Evolutionary conservation across 148 eudicot genomes (phyloP).

Genomic region (Rhododendron ovatum): DNA sequence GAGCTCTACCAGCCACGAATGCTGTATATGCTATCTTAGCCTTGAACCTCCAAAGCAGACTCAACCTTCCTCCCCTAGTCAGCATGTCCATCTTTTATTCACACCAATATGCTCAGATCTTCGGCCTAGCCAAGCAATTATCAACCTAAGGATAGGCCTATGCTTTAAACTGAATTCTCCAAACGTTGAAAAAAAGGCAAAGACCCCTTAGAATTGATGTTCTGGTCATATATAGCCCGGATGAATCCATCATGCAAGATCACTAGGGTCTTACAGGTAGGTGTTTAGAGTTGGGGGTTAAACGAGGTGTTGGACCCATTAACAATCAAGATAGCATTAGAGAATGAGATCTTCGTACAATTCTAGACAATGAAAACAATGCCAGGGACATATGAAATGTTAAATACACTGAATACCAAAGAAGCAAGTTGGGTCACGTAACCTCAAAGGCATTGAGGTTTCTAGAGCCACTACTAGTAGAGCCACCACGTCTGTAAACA

Average conservation of each 20-base stretch:
- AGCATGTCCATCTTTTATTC: background rate
- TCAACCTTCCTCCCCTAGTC: background rate
- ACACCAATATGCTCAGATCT: background rate
- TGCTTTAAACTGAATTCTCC: slow-evolving; percentile 1
- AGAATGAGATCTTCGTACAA: background rate
- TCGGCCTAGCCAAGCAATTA: background rate
- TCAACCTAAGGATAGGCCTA: background rate
- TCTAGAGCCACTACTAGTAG: background rate
- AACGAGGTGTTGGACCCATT: background rate
- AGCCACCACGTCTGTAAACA: background rate
- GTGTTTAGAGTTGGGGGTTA: background rate
- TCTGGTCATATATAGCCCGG: background rate
- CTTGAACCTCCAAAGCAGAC: background rate
- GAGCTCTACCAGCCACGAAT: background rate
- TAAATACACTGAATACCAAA: background rate
- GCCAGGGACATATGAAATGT: background rate
- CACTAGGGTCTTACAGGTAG: background rate
- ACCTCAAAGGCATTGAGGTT: background rate
- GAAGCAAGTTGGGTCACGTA: background rate
- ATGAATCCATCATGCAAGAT: background rate
- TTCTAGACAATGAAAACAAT: background rate
- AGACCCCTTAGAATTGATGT: background rate
- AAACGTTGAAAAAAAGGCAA: background rate
- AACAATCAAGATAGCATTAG: background rate
- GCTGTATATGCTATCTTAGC: background rate